Base-by-base conservation (phyloP, 495 filamentous ascomycete genomes). In the Penicillium malachiteum region DNA sequence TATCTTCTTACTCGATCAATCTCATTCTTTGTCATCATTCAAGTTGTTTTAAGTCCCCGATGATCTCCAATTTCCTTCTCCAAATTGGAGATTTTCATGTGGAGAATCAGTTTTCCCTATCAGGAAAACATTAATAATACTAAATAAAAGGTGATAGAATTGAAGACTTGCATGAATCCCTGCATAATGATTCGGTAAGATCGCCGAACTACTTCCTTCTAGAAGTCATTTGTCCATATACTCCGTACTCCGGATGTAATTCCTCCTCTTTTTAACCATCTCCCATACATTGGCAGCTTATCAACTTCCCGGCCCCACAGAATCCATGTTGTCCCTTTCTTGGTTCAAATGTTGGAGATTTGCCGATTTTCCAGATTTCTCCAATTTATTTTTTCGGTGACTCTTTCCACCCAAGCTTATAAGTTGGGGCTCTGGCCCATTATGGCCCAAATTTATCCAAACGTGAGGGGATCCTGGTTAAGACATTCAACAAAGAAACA, bases 311-410 rank as follows among this genome's bases (percentile, higher is more conserved):
- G 31, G 32, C 9, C 41, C 32, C 21, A 26, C 21, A 18, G 8
- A 52, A 34, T 18, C 1, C 21, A 2, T 26, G 21, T 1, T 1
- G 4, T 2, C 4, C 21, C 21, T 26, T 26, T 26, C 21, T 26
- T 26, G 21, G 21, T 26, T 26, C 21, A 26, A 14, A 39, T 33
- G 33, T 33, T 58, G 56, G 56, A 49, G 45, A 42, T 43, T 26
- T 26, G 51, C 50, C 56, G 30, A 26, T 57, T 48, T 41, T 50
- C 34, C 55, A 39, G 38, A 37, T 35, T 59, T 59, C 57, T 55
- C 57, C 57, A 59, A 59, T 55, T 59, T 50, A 33, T n/a, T 40
- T 39, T 39, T 39, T 30, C 14, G 17, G 38, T 57, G 47, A 48
- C 9, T 52, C 52, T 30, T 37, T 12, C 34, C 47, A 35, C 52